Percentiles rank a stretch among this genome's conserved stretches.
phyloP scores from a whole-genome alignment of 163 green algal species.

The Scenedesmus sp. region DNA sequence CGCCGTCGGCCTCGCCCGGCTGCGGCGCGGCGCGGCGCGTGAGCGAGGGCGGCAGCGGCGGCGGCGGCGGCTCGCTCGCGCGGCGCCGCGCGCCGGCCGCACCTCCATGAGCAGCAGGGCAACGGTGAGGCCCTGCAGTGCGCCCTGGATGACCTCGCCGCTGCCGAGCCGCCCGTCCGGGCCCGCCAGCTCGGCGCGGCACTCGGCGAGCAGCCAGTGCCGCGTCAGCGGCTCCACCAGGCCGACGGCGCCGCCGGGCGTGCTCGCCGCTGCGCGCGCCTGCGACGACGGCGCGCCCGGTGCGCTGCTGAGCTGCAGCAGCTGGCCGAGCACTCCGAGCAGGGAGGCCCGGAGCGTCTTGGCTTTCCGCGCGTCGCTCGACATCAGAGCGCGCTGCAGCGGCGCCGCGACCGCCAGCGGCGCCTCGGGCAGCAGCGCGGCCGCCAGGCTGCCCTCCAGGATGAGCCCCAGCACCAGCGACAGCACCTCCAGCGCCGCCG shows the following conservation, averaged over 20 bases:
- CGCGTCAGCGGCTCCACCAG: conserved; percentile 1
- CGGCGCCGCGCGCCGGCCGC: not conserved
- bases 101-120: conserved; percentile 25
- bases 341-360: conserved; percentile 2
- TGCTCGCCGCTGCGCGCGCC: not conserved
- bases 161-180: not conserved
- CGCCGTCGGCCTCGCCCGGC: conserved; percentile 22
- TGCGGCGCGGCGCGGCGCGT: not conserved
- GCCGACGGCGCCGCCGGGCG: not conserved
- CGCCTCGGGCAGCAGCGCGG: not conserved
- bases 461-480: conserved; percentile 1
- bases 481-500: conserved; percentile 1
- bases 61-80: not conserved
- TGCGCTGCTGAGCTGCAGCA: conserved; percentile 19
- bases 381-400: conserved; percentile 21
- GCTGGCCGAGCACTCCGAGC: conserved; percentile 7
- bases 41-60: not conserved
- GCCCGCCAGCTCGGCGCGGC: conserved; percentile 1
- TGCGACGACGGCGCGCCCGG: not conserved
- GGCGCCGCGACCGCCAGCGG: conserved; percentile 8
- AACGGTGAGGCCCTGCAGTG: conserved; percentile 22
- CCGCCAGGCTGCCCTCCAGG: not conserved
- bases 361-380: conserved; percentile 13
- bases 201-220: conserved; percentile 32
- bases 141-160: conserved; percentile 1